These are phyloP conservation scores for Chloris gayana DNA, from an alignment of 176 grass and related monocot genomes.

Conservation along the genomic window DNA sequence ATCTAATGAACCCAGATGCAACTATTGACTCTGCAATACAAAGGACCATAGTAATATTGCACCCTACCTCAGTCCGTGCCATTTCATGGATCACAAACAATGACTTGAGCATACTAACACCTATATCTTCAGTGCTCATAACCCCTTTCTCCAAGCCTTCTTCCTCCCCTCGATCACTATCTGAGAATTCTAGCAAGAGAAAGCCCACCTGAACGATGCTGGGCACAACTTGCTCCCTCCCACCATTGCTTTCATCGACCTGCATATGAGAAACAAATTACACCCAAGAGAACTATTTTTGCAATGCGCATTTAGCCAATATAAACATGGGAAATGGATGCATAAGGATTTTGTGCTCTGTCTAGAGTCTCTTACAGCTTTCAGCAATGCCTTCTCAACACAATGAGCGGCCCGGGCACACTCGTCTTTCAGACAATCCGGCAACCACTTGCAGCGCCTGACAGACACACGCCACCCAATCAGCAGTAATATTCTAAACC, in stretches of 20 bases:
- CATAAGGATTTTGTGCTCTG: background rate
- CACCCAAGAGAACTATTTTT: background rate
- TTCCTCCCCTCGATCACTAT: slow-evolving; percentile 36
- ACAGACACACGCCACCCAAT: slow-evolving; percentile 18
- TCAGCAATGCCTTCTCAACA: slow-evolving; percentile 71
- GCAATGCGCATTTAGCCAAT: slow-evolving; percentile 6
- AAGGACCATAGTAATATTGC: slow-evolving; percentile 10
- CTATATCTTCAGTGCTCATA: slow-evolving; percentile 64
- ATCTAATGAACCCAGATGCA: slow-evolving; percentile 25
- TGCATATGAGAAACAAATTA: slow-evolving; percentile 47
- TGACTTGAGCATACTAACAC: slow-evolving; percentile 69
- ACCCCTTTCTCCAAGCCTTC: slow-evolving; percentile 34
- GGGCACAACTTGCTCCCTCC: slow-evolving; percentile 75
- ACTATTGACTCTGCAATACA: background rate
- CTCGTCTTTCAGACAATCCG: slow-evolving; percentile 63
- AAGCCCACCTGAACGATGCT: slow-evolving; percentile 81
- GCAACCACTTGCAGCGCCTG: slow-evolving; percentile 85
- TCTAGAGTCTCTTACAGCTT: slow-evolving; percentile 59
- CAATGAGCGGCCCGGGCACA: slow-evolving; percentile 45
- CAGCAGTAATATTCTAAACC: slow-evolving; percentile 25
- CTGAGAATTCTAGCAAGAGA: slow-evolving; percentile 65
- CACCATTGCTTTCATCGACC: slow-evolving; percentile 67
- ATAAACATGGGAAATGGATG: background rate
- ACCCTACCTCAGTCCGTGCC: slow-evolving; percentile 60
- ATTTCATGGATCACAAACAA: slow-evolving; percentile 83